A percentile compares a stretch with the other conserved stretches of the same genome.
phyloP scores from a whole-genome alignment of 495 filamentous ascomycete species.

The Penicillium soppii region DNA sequence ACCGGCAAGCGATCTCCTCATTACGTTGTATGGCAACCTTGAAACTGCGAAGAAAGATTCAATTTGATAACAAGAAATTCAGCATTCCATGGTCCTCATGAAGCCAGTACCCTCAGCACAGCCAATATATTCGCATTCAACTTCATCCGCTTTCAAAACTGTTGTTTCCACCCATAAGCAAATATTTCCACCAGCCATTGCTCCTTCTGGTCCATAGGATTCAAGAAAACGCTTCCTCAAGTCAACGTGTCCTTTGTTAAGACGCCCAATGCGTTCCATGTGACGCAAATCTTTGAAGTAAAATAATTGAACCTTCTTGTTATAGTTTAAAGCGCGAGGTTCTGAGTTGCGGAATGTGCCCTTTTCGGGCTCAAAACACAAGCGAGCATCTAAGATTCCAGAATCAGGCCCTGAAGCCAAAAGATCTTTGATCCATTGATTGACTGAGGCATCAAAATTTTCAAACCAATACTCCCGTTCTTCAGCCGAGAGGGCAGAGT shows the following conservation, averaged over 20 bases:
- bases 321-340: conserved; percentile 14
- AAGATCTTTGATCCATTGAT: conserved; percentile 26
- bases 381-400: conserved; percentile 20
- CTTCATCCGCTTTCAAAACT: conserved; percentile 20
- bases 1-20: too few species aligned
- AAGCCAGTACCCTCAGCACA: conserved; percentile 28
- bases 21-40: too few species aligned
- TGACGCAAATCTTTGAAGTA: conserved; percentile 30
- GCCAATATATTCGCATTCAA: conserved; percentile 34
- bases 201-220: conserved; percentile 25
- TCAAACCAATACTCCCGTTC: conserved; percentile 23
- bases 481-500: conserved; percentile 11
- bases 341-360: conserved; percentile 4
- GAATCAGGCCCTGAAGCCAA: conserved; percentile 9
- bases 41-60: too few species aligned
- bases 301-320: conserved; percentile 26
- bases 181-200: conserved; percentile 13
- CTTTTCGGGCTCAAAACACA: conserved; percentile 16
- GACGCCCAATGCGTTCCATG: conserved; percentile 23
- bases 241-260: conserved; percentile 24
- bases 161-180: conserved; percentile 30
- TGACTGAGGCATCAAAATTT: conserved; percentile 17
- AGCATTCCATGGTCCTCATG: too few species aligned
- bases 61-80: too few species aligned
- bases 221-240: conserved; percentile 21